Percentiles rank a stretch among this genome's conserved stretches.
These are phyloP conservation scores for Clonostachys sp. DNA, from an alignment of 2,329 filamentous ascomycete genomes.

Conservation along the genomic window DNA sequence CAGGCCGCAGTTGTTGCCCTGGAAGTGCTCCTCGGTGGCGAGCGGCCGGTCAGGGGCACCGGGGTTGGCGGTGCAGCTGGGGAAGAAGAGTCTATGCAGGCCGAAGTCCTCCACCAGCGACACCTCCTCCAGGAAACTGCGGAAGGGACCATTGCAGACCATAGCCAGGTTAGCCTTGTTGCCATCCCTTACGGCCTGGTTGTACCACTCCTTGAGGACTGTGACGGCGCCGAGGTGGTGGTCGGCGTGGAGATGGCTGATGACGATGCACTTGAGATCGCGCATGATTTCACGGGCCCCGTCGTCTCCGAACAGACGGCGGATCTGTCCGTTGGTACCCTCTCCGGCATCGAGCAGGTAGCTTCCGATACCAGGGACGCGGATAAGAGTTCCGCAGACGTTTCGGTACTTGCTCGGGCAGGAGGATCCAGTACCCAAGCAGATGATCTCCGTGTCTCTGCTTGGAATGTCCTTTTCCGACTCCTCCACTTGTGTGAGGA, in stretches of 20 bases:
- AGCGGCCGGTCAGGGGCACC: slow-evolving; percentile 23
- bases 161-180: slow-evolving; percentile 51
- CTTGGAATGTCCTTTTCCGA: slow-evolving; percentile 63
- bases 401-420: slow-evolving; percentile 91
- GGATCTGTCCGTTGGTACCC: slow-evolving; percentile 83
- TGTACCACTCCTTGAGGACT: slow-evolving; percentile 79
- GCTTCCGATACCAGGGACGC: slow-evolving; percentile 79
- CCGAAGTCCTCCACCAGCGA: slow-evolving; percentile 73
- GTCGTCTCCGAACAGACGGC: slow-evolving; percentile 62
- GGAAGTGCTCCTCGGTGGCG: slow-evolving; percentile 22
- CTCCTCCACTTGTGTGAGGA: slow-evolving; percentile 43
- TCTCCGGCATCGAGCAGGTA: slow-evolving; percentile 92
- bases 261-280: slow-evolving; percentile 79
- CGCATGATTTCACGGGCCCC: slow-evolving; percentile 68
- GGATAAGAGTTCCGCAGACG: slow-evolving; percentile 81
- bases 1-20: slow-evolving; percentile 53
- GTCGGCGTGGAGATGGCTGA: slow-evolving; percentile 94
- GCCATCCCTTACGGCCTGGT: slow-evolving; percentile 32
- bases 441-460: slow-evolving; percentile 75
- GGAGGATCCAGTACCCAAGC: slow-evolving; percentile 88
- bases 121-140: slow-evolving; percentile 76
- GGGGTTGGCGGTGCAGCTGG: slow-evolving; percentile 11
- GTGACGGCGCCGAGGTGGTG: slow-evolving; percentile 85
- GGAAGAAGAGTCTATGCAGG: slow-evolving; percentile 44
- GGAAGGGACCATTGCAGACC: slow-evolving; percentile 67